Evolutionary conservation across 2,329 filamentous ascomycete species (phyloP).

Genomic region (Pseudogymnoascus sp.): DNA sequence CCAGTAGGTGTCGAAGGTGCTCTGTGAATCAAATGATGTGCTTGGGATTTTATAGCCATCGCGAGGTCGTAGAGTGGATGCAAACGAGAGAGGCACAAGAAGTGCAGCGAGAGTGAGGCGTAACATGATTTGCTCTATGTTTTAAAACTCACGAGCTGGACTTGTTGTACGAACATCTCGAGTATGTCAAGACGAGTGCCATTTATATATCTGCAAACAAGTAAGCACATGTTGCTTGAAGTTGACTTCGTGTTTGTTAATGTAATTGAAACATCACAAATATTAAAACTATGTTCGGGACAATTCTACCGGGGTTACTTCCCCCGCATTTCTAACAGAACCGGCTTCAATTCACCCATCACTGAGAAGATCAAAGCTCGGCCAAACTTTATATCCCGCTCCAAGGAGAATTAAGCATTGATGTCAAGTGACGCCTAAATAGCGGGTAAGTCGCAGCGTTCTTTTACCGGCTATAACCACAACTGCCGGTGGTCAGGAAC

Average conservation of each 20-base stretch:
- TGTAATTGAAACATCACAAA: neutral
- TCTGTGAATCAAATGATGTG: conserved; percentile 32
- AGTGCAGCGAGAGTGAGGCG: neutral
- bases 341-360: neutral
- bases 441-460: neutral
- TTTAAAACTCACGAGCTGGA: neutral
- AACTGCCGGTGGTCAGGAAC: neutral
- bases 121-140: neutral
- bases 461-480: neutral
- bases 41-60: conserved; percentile 26
- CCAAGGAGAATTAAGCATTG: conserved; percentile 1
- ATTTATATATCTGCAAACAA: neutral
- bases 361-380: neutral
- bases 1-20: conserved; percentile 38
- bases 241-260: neutral
- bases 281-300: neutral
- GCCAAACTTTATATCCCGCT: neutral
- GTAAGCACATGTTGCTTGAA: neutral
- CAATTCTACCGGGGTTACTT: neutral
- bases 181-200: neutral
- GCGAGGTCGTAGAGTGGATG: neutral
- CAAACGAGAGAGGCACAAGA: neutral
- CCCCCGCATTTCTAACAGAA: neutral
- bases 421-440: neutral
- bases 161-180: neutral